These are phyloP conservation scores for Gamsiella multidivaricata DNA, from an alignment of 192 early-diverging fungal genomes.

Conservation along the genomic window DNA sequence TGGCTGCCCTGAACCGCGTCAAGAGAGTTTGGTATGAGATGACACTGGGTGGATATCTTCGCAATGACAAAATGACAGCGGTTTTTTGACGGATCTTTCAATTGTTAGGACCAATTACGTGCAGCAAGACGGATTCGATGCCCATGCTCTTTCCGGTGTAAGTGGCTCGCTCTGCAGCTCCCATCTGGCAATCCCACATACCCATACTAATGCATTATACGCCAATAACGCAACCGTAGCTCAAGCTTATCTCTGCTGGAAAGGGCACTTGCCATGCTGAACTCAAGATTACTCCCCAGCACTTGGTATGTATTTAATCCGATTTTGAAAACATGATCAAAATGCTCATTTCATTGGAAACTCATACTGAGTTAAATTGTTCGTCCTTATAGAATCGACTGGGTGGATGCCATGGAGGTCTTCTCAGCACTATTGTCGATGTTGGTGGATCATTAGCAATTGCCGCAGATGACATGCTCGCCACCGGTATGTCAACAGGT, in stretches of 20 bases:
- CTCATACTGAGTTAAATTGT: not conserved
- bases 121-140: slow-evolving; percentile 38
- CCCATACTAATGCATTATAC: not conserved
- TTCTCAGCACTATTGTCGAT: slow-evolving; percentile 65
- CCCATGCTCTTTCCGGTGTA: slow-evolving; percentile 45
- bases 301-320: slow-evolving; percentile 55
- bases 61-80: not conserved
- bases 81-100: not conserved
- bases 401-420: slow-evolving; percentile 61
- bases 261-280: slow-evolving; percentile 54
- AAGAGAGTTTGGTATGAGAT: slow-evolving; percentile 28
- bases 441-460: slow-evolving; percentile 66
- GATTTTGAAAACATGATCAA: not conserved
- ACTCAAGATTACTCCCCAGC: slow-evolving; percentile 58
- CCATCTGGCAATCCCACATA: not conserved
- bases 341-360: not conserved
- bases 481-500: slow-evolving; percentile 65
- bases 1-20: slow-evolving; percentile 42
- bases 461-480: slow-evolving; percentile 59
- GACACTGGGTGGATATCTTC: not conserved
- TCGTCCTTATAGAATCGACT: slow-evolving; percentile 57
- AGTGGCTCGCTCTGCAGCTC: not conserved
- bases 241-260: slow-evolving; percentile 50
- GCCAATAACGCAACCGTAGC: slow-evolving; percentile 14
- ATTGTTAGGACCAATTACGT: slow-evolving; percentile 32